These are phyloP conservation scores for Candolleomyces eurysporus DNA, from an alignment of 768 basidiomycete species.

Conservation along the genomic window DNA sequence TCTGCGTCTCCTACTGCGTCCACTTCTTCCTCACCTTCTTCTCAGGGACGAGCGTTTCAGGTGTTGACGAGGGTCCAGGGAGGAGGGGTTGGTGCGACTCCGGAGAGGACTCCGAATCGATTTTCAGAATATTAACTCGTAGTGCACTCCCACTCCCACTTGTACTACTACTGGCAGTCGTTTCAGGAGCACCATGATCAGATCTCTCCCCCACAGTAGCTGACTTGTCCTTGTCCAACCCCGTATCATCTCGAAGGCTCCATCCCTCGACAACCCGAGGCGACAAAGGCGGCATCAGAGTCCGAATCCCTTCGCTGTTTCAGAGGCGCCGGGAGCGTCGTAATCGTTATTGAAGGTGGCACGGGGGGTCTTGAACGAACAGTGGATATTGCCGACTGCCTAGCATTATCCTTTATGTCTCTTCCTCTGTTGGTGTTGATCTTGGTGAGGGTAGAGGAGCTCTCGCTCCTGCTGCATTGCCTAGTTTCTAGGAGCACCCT, in stretches of 20 bases:
- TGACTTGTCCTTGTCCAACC: conserved; percentile 39
- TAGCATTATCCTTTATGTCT: not conserved
- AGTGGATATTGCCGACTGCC: conserved; percentile 38
- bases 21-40: conserved; percentile 86
- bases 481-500: too few species aligned
- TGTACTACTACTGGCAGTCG: not conserved
- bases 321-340: conserved; percentile 20
- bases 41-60: conserved; percentile 31
- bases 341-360: not conserved
- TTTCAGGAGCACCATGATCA: not conserved
- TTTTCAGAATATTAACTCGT: not conserved
- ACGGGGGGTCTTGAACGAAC: conserved; percentile 52
- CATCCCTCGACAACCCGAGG: conserved; percentile 68
- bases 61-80: not conserved
- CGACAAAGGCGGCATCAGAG: conserved; percentile 64
- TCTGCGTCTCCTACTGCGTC: conserved; percentile 81
- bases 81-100: conserved; percentile 29
- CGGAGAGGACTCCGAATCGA: conserved; percentile 40
- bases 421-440: not conserved
- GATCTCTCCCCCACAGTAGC: too few species aligned
- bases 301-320: conserved; percentile 78
- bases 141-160: not conserved
- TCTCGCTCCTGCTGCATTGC: not conserved
- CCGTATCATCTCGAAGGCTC: conserved; percentile 78
- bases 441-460: too few species aligned